Evolutionary conservation across 441 rosid species (phyloP).

Genomic region (Mallotus japonicus): DNA sequence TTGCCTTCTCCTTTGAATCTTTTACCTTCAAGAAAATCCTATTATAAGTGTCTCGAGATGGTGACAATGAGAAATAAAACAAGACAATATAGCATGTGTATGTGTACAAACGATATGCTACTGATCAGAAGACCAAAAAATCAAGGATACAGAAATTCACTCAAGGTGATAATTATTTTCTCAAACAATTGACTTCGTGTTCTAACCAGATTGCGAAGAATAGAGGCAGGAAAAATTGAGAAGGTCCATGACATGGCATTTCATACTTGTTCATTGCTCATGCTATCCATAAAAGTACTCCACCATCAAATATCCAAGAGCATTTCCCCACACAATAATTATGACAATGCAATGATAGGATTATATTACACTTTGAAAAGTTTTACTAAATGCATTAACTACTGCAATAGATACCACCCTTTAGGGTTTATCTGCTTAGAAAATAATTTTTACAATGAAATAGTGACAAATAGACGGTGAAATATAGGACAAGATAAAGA

Average conservation of each 20-base stretch:
- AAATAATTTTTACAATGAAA: not conserved
- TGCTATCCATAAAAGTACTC: not conserved
- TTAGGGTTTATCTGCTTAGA: too few relatives aligned
- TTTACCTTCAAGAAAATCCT: slow-evolving; percentile 58
- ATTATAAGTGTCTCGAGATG: slow-evolving; percentile 28
- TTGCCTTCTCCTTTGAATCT: slow-evolving; percentile 90
- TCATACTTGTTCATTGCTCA: not conserved
- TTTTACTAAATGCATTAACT: too few relatives aligned
- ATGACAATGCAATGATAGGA: not conserved
- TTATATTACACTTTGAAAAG: too few relatives aligned
- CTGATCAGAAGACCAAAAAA: not conserved
- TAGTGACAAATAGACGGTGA: not conserved
- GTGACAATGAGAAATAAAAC: not conserved
- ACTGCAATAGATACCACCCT: too few relatives aligned
- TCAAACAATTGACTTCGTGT: not conserved
- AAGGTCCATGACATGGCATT: not conserved
- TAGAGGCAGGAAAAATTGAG: not conserved
- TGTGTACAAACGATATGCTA: not conserved
- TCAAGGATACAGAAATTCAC: not conserved
- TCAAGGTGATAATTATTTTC: not conserved
- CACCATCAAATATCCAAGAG: not conserved
- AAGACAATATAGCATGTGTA: not conserved
- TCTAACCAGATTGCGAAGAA: not conserved
- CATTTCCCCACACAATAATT: not conserved
- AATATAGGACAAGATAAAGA: not conserved